Evolutionary conservation across 257 asterid genomes (phyloP), one percentile per base, ranked within the genome.

Genomic region (Coffea eugenioides): DNA sequence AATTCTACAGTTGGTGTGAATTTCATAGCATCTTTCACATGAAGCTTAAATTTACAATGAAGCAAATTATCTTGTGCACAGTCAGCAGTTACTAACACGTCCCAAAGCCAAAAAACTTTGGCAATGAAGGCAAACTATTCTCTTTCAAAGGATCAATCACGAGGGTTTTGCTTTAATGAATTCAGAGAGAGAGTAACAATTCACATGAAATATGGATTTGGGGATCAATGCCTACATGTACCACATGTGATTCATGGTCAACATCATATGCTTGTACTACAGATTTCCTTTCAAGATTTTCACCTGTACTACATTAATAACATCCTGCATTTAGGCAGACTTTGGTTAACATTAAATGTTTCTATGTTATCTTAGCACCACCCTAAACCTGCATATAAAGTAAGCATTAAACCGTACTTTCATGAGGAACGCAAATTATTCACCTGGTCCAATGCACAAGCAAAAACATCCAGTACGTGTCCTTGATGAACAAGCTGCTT

Each of bases 381-480:
- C 45, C 34, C 9, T 74, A 57, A 11, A 49, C 51, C 12, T 34
- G 15, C 27, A 52, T 15, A 52, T 2, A 16, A 34, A 36, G 25
- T 45, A 12, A 72, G 5, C 23, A n/a, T 10, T 8, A 41, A 45
- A 65, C 41, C 18, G 34, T 77, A 51, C 34, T 51, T 49, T 41
- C 36, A 13, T 21, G 36, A 27, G 48, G 59, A 49, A 79, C 75
- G 81, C 27, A 67, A 71, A 78, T 20, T 16, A 78, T 54, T 16
- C 83, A 96, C 99, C 99, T 96, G 98, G 89, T 94, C 98, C 88
- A 93, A 97, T 39, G 98, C 97, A 87, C 95, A 88, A 64, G 98
- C 99, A 88, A 95, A 96, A 72, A 96, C 86, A 80, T 96, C 99
- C 49, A 96, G 89, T 82, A 92, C 99, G 57, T 96, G 99, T 34